phyloP scores from a whole-genome alignment of 2,329 filamentous ascomycete species.

The Alternaria triticina region DNA sequence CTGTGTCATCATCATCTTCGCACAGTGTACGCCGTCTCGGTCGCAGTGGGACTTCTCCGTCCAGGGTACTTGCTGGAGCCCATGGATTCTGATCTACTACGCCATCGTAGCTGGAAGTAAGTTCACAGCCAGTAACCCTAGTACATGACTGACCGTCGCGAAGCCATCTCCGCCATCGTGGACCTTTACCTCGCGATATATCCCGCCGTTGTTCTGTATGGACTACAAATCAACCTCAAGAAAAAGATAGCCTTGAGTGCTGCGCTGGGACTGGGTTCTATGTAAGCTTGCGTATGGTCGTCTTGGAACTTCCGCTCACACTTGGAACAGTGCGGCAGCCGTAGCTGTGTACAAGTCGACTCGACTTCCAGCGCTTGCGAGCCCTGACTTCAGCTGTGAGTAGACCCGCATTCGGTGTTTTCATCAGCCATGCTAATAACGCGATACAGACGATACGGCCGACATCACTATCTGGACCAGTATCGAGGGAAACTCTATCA shows the following conservation, averaged over 20 bases:
- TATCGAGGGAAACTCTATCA: constrained; percentile 1
- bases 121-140: neutral
- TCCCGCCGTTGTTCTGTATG: neutral
- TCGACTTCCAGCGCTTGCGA: neutral
- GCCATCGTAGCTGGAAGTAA: neutral
- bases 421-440: neutral
- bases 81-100: neutral
- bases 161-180: neutral
- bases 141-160: neutral
- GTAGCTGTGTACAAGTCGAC: constrained; percentile 1
- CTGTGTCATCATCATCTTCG: neutral
- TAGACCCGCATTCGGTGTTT: neutral
- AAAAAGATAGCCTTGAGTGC: neutral
- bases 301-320: neutral
- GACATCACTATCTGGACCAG: constrained; percentile 6
- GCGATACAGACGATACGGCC: neutral
- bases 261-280: neutral
- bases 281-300: neutral
- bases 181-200: constrained; percentile 1
- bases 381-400: neutral
- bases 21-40: neutral
- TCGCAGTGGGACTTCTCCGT: neutral
- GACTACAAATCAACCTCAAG: neutral
- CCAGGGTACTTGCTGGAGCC: neutral
- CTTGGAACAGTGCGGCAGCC: neutral